Evolutionary conservation across 352 stramenopile species (phyloP), one percentile per base, ranked within the genome.

Genomic region (Globisporangium splendens): DNA sequence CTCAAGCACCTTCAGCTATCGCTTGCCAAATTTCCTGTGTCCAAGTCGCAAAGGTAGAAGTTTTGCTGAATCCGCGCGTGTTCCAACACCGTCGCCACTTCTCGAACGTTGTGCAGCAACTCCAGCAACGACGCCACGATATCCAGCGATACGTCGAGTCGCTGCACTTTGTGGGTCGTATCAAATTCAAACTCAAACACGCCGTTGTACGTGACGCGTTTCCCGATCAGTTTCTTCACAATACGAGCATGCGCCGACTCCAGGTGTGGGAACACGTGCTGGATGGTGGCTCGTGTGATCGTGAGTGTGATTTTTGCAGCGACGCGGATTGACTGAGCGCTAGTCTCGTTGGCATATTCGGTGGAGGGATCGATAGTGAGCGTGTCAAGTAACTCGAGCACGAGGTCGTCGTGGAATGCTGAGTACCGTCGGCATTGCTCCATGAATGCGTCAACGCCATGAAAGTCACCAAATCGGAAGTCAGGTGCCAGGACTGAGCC

Each of bases 351-450:
- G n/a, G 59, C 14, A 31, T 31, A 31, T 31, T 31, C 24, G 13
- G 68, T 22, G 12, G 24, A 50, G 38, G 20, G 28, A 41, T 46
- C 24, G 6, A 50, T 48, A n/a, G 38, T 24, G 5, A 18, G 43
- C n/a, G 46, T 47, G 10, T 63, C 46, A 14, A 66, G 21, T 6
- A 69, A 54, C 3, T 59, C 47, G 10, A 70, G 15, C 14, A 64
- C 49, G 18, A 70, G 18, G 21, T 67, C 54, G 10, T 57, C 17
- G 43, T 61, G 56, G 46, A 49, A 74, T 39, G 59, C 56, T 18
- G 72, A 77, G 42, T 76, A 61, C 38, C 60, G 63, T 31, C 62
- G 58, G 69, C 75, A 84, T 41, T 84, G 63, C 7, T 73, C 56
- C 54, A 79, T 62, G 6, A 75, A 17, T 7, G 56, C 46, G 13